These are phyloP conservation scores for Mucor sp. DNA, from an alignment of 371 early-diverging fungal species.

Conservation along the genomic window DNA sequence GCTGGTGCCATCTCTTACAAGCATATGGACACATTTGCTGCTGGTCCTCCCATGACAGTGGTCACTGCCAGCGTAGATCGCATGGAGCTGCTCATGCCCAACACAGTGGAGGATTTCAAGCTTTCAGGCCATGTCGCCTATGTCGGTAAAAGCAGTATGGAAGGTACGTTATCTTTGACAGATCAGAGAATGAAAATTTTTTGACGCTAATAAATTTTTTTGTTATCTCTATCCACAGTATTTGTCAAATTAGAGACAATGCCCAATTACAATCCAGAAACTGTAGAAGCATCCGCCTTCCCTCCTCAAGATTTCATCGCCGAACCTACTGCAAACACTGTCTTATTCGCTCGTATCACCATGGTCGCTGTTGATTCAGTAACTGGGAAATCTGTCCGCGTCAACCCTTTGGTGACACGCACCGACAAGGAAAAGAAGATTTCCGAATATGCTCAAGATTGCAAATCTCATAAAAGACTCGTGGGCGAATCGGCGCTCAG, in stretches of 20 bases:
- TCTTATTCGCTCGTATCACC: slow-evolving; percentile 82
- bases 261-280: slow-evolving; percentile 20
- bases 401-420: slow-evolving; percentile 75
- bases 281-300: background rate
- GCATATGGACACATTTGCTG: slow-evolving; percentile 64
- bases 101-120: slow-evolving; percentile 68
- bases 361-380: slow-evolving; percentile 89
- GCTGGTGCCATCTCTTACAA: slow-evolving; percentile 81
- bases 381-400: slow-evolving; percentile 70
- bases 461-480: slow-evolving; percentile 68
- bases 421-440: slow-evolving; percentile 75
- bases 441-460: slow-evolving; percentile 72
- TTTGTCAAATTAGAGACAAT: slow-evolving; percentile 70
- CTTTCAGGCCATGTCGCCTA: slow-evolving; percentile 79
- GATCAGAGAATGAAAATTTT: background rate
- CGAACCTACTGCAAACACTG: slow-evolving; percentile 46
- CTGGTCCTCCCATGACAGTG: slow-evolving; percentile 61
- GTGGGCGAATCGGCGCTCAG: slow-evolving; percentile 59
- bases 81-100: slow-evolving; percentile 71
- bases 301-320: slow-evolving; percentile 19
- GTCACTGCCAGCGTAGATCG: slow-evolving; percentile 92
- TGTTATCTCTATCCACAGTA: slow-evolving; percentile 32
- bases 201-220: background rate
- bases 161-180: slow-evolving; percentile 38
- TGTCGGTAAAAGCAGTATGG: slow-evolving; percentile 88